phyloP scores from a whole-genome alignment of 495 filamentous ascomycete species.

The Neurospora sp. region DNA sequence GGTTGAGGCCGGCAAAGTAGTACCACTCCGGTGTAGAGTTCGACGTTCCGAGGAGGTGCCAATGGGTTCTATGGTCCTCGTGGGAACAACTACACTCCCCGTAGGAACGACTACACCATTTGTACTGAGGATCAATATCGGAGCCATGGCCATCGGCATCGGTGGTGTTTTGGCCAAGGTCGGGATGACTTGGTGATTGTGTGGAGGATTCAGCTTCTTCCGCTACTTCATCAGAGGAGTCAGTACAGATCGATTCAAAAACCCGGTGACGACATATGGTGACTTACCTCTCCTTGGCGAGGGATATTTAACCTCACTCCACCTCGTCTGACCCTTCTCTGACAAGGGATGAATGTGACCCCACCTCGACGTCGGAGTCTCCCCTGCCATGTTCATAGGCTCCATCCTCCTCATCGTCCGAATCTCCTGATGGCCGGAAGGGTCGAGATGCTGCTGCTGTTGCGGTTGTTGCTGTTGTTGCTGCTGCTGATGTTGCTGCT shows the following conservation, averaged over 20 bases:
- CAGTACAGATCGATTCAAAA: not conserved
- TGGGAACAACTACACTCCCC: not conserved
- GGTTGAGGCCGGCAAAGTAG: not conserved
- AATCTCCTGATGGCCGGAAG: not conserved
- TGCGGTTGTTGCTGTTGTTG: too few species aligned
- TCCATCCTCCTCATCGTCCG: not conserved
- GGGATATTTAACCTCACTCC: not conserved
- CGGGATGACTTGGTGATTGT: not conserved
- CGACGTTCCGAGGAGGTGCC: too few species aligned
- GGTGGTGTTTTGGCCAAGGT: not conserved
- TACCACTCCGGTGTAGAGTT: not conserved
- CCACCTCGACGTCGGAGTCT: not conserved
- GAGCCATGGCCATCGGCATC: not conserved
- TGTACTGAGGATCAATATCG: not conserved
- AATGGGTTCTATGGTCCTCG: not conserved
- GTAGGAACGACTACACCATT: not conserved
- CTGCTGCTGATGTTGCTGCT: too few species aligned
- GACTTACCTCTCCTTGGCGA: not conserved
- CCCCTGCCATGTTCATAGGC: too few species aligned
- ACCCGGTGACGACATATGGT: not conserved
- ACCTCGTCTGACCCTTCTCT: not conserved
- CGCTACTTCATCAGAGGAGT: not conserved
- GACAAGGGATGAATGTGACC: not conserved
- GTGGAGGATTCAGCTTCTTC: not conserved
- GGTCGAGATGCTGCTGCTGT: not conserved